Evolutionary conservation across 305 asterid species (phyloP), one percentile per base, ranked within the genome.

Genomic region (Fraxinus platypoda): DNA sequence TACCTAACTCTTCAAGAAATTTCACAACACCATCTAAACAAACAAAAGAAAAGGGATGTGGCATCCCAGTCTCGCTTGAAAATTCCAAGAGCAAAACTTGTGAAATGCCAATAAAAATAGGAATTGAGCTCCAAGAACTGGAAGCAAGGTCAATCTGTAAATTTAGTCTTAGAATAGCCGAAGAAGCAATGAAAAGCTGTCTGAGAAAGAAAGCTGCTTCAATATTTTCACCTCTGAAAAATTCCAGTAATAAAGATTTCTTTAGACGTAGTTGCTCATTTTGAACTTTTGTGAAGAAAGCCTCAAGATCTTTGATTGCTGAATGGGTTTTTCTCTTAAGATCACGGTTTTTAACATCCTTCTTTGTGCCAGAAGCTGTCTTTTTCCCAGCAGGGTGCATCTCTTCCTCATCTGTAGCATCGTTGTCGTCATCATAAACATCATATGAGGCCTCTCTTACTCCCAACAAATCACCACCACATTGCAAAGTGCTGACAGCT

Each of bases 1-100:
- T 89, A 19, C 97, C 97, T 19, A 95, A 83, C 90, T 90, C 97
- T 87, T 91, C 93, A 81, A 94, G 88, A 89, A 95, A 93, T 86
- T 90, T 92, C 84, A 88, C 91, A 79, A 84, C 91, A 70, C 97
- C 96, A 83, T 91, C 93, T 78, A 95, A 90, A 87, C 91, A 92
- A 78, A 87, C 75, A 84, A 87, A 85, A 71, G 91, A 86, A 81
- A 79, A 89, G 64, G 86, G 88, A 78, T 90, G 84, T 1, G 89
- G 88, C 79, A 71, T 84, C 82, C 82, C 88, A 79, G 86, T 80
- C 78, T 66, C 78, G 82, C 87, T 88, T 33, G 91, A 85, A 84
- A 93, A 93, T 78, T 94, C 97, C 88, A 87, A 64, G 57, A 94
- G 88, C 85, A 94, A 84, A 78, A 84, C 85, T 74, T 89, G 89